Evolutionary conservation across 2,329 filamentous ascomycete genomes (phyloP).

Genomic region (Chrysoporthe cubensis): DNA sequence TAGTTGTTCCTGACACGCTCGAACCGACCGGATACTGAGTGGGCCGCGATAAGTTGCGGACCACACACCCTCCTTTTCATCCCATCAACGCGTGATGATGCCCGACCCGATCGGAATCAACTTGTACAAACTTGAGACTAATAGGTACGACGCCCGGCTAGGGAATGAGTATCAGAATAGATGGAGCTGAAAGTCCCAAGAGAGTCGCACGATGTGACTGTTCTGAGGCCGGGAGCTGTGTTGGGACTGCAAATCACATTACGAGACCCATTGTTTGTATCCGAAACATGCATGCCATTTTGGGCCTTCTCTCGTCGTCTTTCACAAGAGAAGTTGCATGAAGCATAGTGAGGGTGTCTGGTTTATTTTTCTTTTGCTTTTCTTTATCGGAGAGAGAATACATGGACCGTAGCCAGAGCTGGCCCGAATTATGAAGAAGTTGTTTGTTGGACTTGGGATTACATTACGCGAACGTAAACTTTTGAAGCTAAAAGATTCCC

Average conservation of each 20-base stretch:
- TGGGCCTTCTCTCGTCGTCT: no score
- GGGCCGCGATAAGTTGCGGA: not conserved
- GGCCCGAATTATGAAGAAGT: not conserved
- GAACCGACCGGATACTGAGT: conserved; percentile 2
- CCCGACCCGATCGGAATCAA: conserved; percentile 1
- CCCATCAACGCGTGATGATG: not conserved
- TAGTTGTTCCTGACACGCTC: not conserved
- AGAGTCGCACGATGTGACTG: not conserved
- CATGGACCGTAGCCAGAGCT: not conserved
- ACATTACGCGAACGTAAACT: not conserved
- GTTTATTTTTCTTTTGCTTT: not conserved
- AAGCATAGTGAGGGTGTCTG: no score
- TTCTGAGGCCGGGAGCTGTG: not conserved
- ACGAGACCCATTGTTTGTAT: no score
- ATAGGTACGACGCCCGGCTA: not conserved
- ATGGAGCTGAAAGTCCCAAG: no score
- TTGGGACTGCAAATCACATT: not conserved
- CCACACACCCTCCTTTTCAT: no score
- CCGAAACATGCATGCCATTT: no score
- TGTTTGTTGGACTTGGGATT: not conserved
- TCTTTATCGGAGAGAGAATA: not conserved
- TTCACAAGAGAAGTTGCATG: no score
- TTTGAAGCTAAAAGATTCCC: not conserved
- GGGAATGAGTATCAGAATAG: not conserved
- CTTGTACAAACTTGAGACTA: not conserved